Conservation (phyloP, 768 basidiomycete genomes). For the Gymnopilus dilepis region DNA sequence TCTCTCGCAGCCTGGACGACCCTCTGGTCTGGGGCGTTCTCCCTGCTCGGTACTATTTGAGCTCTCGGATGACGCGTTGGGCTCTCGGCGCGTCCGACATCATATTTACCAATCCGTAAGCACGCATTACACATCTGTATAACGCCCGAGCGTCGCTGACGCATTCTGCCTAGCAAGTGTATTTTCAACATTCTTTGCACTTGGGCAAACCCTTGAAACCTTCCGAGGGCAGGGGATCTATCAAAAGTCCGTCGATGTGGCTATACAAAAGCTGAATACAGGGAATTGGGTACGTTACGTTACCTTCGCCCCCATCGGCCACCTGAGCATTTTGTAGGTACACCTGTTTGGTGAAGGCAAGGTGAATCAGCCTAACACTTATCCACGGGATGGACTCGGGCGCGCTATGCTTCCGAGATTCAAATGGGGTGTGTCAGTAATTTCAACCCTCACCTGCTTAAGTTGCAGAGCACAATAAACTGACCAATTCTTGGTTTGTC, state of each 20-base stretch:
- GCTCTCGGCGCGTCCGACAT: constrained; percentile 92
- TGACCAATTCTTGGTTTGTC: not conserved
- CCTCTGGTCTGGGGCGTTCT: constrained; percentile 89
- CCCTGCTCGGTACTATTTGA: constrained; percentile 65
- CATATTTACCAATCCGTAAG: constrained; percentile 92
- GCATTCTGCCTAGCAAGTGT: constrained; percentile 55
- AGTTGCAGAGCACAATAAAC: constrained; percentile 4
- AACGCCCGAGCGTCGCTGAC: not conserved
- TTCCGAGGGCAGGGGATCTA: constrained; percentile 89
- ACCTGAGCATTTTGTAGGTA: constrained; percentile 53
- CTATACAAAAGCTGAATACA: constrained; percentile 77
- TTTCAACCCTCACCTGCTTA: not conserved
- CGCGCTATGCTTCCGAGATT: constrained; percentile 68
- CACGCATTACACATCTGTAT: not conserved
- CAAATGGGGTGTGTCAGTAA: constrained; percentile 95
- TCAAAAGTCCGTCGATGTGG: constrained; percentile 85
- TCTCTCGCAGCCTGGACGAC: constrained; percentile 69
- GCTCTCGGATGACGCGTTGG: constrained; percentile 77
- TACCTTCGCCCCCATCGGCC: constrained; percentile 4
- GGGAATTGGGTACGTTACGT: constrained; percentile 80
- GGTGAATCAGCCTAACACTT: constrained; percentile 73
- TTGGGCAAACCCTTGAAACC: constrained; percentile 92
- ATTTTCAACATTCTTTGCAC: constrained; percentile 83
- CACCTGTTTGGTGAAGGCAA: constrained; percentile 93
- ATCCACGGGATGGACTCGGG: constrained; percentile 47